Evolutionary conservation across 768 basidiomycete species (phyloP).

Genomic region (Russula foetens): DNA sequence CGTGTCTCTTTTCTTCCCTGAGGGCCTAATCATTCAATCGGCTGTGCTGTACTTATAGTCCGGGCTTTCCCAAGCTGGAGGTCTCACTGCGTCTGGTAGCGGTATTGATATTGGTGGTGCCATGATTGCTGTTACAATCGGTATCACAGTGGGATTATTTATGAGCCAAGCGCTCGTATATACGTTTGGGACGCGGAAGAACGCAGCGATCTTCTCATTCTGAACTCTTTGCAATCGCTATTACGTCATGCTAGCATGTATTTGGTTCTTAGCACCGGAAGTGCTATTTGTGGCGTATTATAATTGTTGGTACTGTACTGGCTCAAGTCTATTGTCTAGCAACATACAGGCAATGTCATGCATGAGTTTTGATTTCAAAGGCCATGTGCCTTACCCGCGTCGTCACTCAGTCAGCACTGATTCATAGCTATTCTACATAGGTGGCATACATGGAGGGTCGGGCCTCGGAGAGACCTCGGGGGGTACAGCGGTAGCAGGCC

Average conservation of each 20-base stretch:
- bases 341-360: no score
- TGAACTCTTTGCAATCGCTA: constrained; percentile 21
- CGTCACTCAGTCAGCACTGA: no score
- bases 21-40: constrained; percentile 4
- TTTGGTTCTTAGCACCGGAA: background rate
- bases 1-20: constrained; percentile 25
- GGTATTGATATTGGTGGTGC: constrained; percentile 79
- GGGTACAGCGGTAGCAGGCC: background rate
- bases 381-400: no score
- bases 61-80: constrained; percentile 77
- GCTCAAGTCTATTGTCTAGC: no score
- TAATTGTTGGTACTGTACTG: background rate
- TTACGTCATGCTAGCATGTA: background rate
- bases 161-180: constrained; percentile 81
- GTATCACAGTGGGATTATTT: constrained; percentile 81
- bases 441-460: no score
- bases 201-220: constrained; percentile 73
- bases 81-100: constrained; percentile 72
- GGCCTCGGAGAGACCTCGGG: no score
- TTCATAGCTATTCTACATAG: no score
- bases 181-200: constrained; percentile 72
- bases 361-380: no score
- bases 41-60: constrained; percentile 37
- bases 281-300: background rate
- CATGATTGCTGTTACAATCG: constrained; percentile 84